Evolutionary conservation across 345 rosid genomes (phyloP).

Genomic region (Turnera subulata): DNA sequence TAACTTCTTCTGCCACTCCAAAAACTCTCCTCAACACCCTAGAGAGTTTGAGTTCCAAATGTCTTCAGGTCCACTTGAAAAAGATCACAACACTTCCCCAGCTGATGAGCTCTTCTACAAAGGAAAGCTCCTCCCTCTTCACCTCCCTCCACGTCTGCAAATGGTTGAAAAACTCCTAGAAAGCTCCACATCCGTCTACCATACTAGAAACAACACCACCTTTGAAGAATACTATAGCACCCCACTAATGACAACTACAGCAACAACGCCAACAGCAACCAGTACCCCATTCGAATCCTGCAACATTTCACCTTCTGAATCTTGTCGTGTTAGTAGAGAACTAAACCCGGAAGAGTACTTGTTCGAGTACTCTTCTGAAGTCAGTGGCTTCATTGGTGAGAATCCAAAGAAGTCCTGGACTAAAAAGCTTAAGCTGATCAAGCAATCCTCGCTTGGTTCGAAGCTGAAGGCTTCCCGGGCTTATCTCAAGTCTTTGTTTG

Average conservation of each 20-base stretch:
- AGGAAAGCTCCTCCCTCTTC: conserved; percentile 96
- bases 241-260: conserved; percentile 41
- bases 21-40: conserved; percentile 39
- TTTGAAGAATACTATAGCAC: conserved; percentile 59
- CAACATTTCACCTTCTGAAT: conserved; percentile 69
- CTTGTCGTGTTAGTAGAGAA: conserved; percentile 70
- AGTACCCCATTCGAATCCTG: conserved; percentile 87
- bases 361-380: conserved; percentile 29
- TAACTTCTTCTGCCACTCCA: conserved; percentile 36
- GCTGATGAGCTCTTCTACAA: conserved; percentile 97
- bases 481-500: conserved; percentile 60
- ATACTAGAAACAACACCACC: conserved; percentile 23
- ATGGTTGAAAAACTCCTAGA: conserved; percentile 75
- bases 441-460: conserved; percentile 47
- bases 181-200: conserved; percentile 17
- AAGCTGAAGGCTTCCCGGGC: conserved; percentile 77
- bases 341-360: conserved; percentile 59
- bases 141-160: conserved; percentile 75
- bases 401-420: conserved; percentile 64
- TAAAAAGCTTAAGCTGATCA: conserved; percentile 43
- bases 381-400: conserved; percentile 23
- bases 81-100: conserved; percentile 45
- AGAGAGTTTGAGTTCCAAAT: conserved; percentile 88
- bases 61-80: conserved; percentile 49
- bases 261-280: conserved; percentile 48